Base-by-base conservation (phyloP, 345 rosid species). In the Ceriops decandra region DNA sequence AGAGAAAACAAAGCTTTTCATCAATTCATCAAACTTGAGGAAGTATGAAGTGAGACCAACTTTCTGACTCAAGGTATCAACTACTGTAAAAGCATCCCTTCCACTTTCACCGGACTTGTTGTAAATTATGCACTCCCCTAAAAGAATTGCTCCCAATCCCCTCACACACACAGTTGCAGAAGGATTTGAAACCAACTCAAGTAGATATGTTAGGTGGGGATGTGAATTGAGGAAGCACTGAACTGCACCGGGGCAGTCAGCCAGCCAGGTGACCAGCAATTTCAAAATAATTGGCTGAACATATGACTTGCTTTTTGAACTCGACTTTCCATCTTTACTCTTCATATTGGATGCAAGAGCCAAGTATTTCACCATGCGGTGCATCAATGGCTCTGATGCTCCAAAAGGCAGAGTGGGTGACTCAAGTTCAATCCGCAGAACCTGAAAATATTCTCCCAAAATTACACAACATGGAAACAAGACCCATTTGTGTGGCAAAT, bases 241-340 rank as follows among this genome's bases (percentile, higher is more conserved):
- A 62, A 92, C 95, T 68, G 97, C 98, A 76, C 68, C 72, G 13
- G 99, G 92, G 77, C 87, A 92, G 67, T 86, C 86, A 52, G 83
- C 89, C 30, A 90, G 82, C 99, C 99, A 95, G 67, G 85, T 90
- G 56, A 95, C 90, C 36, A 95, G 88, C 83, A 95, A 79, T 76
- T 92, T 95, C 82, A 95, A 77, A 69, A 92, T 87, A 67, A 90
- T 83, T 46, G 88, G 89, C 68, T 90, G 92, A 77, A 92, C 81
- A 69, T 85, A 86, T 6, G 69, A 73, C 67, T 76, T 83, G 6
- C 79, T 84, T 17, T 42, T 1, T 60, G 81, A 64, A 76, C 81
- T 82, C 42, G 86, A 78, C 76, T 89, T 87, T 59, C 83, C 86
- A 65, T 91, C 92, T 85, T 86, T 90, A 76, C 70, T 82, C 81